These are phyloP conservation scores for Amanita phalloides DNA, from an alignment of 768 basidiomycete species.

Conservation along the genomic window DNA sequence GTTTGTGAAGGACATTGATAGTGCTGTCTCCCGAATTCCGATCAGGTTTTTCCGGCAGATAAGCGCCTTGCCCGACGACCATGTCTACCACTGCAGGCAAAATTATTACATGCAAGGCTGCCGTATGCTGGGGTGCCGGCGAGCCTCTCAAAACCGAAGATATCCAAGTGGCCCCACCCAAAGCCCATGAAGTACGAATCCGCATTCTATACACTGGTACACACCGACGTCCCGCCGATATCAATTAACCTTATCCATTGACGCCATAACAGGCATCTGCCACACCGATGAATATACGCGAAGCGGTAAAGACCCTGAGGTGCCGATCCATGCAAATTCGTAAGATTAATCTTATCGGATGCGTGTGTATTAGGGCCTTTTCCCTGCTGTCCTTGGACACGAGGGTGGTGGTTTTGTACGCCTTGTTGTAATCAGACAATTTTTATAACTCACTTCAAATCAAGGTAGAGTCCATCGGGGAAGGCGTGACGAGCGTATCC, in stretches of 20 bases:
- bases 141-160: slow-evolving; percentile 81
- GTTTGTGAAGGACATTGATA: slow-evolving; percentile 63
- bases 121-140: slow-evolving; percentile 92
- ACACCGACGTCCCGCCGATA: slow-evolving; percentile 8
- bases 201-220: slow-evolving; percentile 84
- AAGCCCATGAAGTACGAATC: slow-evolving; percentile 86
- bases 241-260: slow-evolving; percentile 2
- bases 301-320: slow-evolving; percentile 88
- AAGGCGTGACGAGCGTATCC: slow-evolving; percentile 71
- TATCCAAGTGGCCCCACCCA: slow-evolving; percentile 89
- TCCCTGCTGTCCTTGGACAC: slow-evolving; percentile 91
- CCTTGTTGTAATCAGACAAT: slow-evolving; percentile 7
- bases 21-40: not conserved
- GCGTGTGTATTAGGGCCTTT: slow-evolving; percentile 47
- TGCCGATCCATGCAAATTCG: not conserved
- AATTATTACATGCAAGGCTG: slow-evolving; percentile 80
- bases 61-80: slow-evolving; percentile 15
- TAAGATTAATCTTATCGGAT: slow-evolving; percentile 1
- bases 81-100: slow-evolving; percentile 77
- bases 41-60: slow-evolving; percentile 5
- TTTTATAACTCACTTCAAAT: slow-evolving; percentile 6
- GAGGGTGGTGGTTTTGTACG: slow-evolving; percentile 87
- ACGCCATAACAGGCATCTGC: slow-evolving; percentile 58
- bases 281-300: slow-evolving; percentile 98
- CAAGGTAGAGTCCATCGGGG: slow-evolving; percentile 94